Evolutionary conservation across 2,329 filamentous ascomycete genomes (phyloP).

Genomic region (Talaromyces islandicus): DNA sequence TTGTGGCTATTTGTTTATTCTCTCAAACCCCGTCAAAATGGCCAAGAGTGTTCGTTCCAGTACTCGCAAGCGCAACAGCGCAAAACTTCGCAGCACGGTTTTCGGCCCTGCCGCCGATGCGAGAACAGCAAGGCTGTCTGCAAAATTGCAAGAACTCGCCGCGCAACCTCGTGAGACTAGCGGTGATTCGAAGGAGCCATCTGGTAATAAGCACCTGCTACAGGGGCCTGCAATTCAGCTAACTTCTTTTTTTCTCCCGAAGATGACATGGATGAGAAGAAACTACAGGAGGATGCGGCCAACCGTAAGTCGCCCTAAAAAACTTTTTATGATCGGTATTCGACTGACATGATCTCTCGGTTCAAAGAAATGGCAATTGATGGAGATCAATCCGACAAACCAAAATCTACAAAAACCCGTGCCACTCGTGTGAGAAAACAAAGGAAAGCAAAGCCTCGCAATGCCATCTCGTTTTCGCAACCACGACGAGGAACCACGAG

Average conservation of each 20-base stretch:
- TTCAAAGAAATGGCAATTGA: conserved; percentile 37
- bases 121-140: conserved; percentile 74
- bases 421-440: conserved; percentile 35
- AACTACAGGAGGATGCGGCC: conserved; percentile 58
- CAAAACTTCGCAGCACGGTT: conserved; percentile 69
- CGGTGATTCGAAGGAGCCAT: conserved; percentile 19
- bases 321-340: background rate
- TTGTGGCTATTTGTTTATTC: background rate
- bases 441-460: conserved; percentile 29
- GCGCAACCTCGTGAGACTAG: conserved; percentile 58
- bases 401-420: conserved; percentile 20
- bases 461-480: conserved; percentile 34
- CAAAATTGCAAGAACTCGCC: conserved; percentile 76
- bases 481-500: conserved; percentile 25
- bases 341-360: background rate
- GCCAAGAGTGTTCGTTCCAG: conserved; percentile 81
- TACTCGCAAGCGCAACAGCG: conserved; percentile 75
- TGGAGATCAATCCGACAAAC: conserved; percentile 13
- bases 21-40: conserved; percentile 53
- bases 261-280: background rate
- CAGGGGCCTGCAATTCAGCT: conserved; percentile 18
- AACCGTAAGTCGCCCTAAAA: conserved; percentile 56
- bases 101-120: conserved; percentile 79
- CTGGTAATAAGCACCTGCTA: conserved; percentile 7
- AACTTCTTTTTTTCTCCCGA: background rate